Percentiles rank a stretch among this genome's conserved stretches.
phyloP scores from a whole-genome alignment of 108 stramenopile species.

The Fragilariopsis cylindrus region DNA sequence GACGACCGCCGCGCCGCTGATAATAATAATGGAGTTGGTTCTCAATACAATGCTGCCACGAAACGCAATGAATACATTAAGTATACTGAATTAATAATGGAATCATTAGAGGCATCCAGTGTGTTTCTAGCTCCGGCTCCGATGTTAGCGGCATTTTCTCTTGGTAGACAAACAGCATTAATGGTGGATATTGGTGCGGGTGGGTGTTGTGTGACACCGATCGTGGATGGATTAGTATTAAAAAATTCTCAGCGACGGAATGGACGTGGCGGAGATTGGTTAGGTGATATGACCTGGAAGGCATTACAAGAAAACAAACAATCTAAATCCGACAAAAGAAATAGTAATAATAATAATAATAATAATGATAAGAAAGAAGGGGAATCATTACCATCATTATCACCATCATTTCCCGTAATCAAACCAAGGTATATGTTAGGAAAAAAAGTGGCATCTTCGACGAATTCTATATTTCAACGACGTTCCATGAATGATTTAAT shows the following conservation, averaged over 20 bases:
- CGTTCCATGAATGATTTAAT: slow-evolving; percentile 78
- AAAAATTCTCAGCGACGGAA: slow-evolving; percentile 63
- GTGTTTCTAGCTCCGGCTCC: slow-evolving; percentile 75
- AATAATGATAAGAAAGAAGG: not conserved
- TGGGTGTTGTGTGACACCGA: slow-evolving; percentile 70
- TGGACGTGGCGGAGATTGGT: slow-evolving; percentile 80
- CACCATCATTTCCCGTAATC: not conserved
- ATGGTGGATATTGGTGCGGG: slow-evolving; percentile 80
- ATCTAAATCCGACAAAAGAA: not conserved
- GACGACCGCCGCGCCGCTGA: not conserved
- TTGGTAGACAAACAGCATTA: slow-evolving; percentile 78
- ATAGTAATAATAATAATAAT: not conserved
- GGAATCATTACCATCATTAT: not conserved
- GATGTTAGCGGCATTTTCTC: slow-evolving; percentile 79
- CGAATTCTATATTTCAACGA: slow-evolving; percentile 47
- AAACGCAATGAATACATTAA: slow-evolving; percentile 49
- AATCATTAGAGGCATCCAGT: slow-evolving; percentile 71
- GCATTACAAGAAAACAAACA: slow-evolving; percentile 51
- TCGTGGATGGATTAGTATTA: slow-evolving; percentile 79
- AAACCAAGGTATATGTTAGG: slow-evolving; percentile 59
- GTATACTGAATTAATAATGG: slow-evolving; percentile 74
- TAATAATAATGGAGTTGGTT: slow-evolving; percentile 2
- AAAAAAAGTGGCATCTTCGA: slow-evolving; percentile 5
- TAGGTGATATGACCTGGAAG: slow-evolving; percentile 64
- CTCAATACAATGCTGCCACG: slow-evolving; percentile 25